Conservation (phyloP, 192 early-diverging fungal species). For the Linnemannia hyalina region DNA sequence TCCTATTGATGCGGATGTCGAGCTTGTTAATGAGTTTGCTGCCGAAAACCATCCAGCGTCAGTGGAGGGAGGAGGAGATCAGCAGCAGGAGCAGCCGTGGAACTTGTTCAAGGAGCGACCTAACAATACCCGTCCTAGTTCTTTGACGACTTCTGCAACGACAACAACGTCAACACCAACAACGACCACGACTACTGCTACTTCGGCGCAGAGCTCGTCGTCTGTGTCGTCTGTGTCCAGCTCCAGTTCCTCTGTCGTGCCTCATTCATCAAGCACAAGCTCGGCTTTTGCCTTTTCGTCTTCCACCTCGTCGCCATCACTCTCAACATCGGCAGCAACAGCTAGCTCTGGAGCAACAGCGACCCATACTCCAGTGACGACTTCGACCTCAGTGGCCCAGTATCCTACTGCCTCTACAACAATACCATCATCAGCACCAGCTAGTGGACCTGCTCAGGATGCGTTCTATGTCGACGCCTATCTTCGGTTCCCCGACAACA, state of each 20-base stretch:
- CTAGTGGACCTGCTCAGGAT: neutral
- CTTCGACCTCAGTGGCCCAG: neutral
- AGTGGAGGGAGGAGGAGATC: neutral
- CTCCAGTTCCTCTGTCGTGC: neutral
- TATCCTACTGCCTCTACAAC: neutral
- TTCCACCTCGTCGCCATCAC: neutral
- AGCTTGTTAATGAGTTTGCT: neutral
- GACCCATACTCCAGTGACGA: neutral
- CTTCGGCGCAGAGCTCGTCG: neutral
- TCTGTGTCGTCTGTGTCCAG: neutral
- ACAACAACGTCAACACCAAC: neutral
- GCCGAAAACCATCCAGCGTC: neutral
- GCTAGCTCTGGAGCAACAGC: neutral
- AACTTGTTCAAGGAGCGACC: constrained; percentile 5
- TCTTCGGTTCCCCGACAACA: neutral
- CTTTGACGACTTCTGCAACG: neutral
- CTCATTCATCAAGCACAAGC: neutral
- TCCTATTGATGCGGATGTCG: constrained; percentile 24
- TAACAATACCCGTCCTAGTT: neutral
- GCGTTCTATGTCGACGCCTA: neutral
- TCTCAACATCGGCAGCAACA: neutral
- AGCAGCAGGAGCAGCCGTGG: neutral
- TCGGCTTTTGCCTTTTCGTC: neutral
- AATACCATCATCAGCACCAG: neutral
- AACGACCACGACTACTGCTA: neutral